phyloP scores from a whole-genome alignment of 1,284 basidiomycete genomes.

The Irpex rosettiformis region DNA sequence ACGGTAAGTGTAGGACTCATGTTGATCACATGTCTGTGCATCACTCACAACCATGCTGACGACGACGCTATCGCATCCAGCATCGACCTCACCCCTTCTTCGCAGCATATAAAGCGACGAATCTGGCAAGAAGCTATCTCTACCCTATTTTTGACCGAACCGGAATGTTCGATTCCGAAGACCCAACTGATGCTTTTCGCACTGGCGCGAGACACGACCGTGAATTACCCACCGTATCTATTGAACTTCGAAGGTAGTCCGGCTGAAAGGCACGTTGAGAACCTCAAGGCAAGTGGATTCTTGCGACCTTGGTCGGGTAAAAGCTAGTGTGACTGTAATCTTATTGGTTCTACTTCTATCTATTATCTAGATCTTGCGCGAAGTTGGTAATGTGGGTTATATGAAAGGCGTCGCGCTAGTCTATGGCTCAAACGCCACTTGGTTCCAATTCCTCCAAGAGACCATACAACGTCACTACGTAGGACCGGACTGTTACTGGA shows the following conservation, averaged over 20 bases:
- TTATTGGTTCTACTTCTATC: background rate
- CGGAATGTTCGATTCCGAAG: slow-evolving; percentile 59
- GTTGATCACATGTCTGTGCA: background rate
- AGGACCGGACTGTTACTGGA: slow-evolving; percentile 73
- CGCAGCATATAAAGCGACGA: slow-evolving; percentile 64
- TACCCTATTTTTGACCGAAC: slow-evolving; percentile 60
- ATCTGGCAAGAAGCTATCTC: slow-evolving; percentile 85
- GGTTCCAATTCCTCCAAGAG: slow-evolving; percentile 44
- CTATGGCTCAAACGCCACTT: slow-evolving; percentile 44
- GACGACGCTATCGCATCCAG: slow-evolving; percentile 28
- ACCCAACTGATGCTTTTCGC: slow-evolving; percentile 60
- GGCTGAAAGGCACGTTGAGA: slow-evolving; percentile 76
- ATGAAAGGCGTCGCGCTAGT: slow-evolving; percentile 43
- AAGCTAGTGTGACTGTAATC: background rate
- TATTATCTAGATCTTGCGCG: slow-evolving; percentile 56
- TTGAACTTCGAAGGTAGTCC: slow-evolving; percentile 65
- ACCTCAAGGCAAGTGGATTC: slow-evolving; percentile 58
- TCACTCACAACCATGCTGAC: background rate
- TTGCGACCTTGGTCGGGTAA: slow-evolving; percentile 2
- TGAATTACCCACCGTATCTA: slow-evolving; percentile 68
- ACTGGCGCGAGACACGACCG: slow-evolving; percentile 45
- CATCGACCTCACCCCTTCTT: slow-evolving; percentile 58
- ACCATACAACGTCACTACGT: slow-evolving; percentile 53
- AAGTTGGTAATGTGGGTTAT: slow-evolving; percentile 56
- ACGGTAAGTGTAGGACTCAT: slow-evolving; percentile 32